Percentiles rank a stretch among this genome's conserved stretches.
Evolutionary conservation across 225 moss, liverwort and hornwort species (phyloP).

Genomic region (Physcomitrellopsis africana): DNA sequence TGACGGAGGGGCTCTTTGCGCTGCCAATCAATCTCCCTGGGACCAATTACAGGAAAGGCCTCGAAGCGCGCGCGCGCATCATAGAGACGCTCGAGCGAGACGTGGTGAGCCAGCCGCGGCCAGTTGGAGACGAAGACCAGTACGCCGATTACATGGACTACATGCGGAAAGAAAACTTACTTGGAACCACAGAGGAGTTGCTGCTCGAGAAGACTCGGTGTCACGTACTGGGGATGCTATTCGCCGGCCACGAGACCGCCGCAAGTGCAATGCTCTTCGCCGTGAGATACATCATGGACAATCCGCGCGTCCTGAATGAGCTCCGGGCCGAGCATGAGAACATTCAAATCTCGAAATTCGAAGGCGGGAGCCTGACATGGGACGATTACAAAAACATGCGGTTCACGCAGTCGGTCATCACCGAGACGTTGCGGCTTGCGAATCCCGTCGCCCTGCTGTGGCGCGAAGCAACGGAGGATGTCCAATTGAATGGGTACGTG

Average conservation of each 20-base stretch:
- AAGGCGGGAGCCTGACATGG: conserved; percentile 30
- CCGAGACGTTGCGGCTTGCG: conserved; percentile 34
- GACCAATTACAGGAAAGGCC: conserved; percentile 29
- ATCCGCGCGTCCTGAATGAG: conserved; percentile 21
- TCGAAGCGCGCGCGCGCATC: conserved; percentile 32
- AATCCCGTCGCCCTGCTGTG: conserved; percentile 37
- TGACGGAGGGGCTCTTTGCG: conserved; percentile 28
- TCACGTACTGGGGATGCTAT: conserved; percentile 35
- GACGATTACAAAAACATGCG: conserved; percentile 38
- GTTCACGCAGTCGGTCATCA: conserved; percentile 35
- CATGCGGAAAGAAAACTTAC: conserved; percentile 28
- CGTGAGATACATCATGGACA: conserved; percentile 34
- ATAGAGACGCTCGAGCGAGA: conserved; percentile 33
- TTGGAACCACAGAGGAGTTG: conserved; percentile 19
- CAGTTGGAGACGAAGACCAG: conserved; percentile 37
- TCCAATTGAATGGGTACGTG: conserved; percentile 24
- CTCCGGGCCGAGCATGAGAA: conserved; percentile 34
- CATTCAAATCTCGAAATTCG: background rate
- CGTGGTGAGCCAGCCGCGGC: conserved; percentile 28
- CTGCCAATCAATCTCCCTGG: conserved; percentile 26
- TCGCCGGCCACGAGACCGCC: conserved; percentile 37
- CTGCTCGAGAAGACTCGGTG: conserved; percentile 35
- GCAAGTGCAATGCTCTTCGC: conserved; percentile 37
- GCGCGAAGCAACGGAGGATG: conserved; percentile 34
- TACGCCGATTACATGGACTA: conserved; percentile 39